These are phyloP conservation scores for Paramecium primaurelia DNA, from an alignment of 73 alveolate genomes.

Conservation along the genomic window DNA sequence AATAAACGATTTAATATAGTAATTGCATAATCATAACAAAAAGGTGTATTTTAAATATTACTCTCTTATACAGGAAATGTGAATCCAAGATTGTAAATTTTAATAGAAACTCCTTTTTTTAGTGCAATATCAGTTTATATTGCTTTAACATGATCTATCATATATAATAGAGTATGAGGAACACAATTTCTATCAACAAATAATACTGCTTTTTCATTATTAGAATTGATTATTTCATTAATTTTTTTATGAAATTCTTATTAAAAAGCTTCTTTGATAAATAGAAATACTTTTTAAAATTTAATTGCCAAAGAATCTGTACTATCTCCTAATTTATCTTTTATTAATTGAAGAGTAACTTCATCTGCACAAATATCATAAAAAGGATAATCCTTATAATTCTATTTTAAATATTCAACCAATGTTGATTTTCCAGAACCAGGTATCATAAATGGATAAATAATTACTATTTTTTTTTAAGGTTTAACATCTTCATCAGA, in stretches of 20 bases:
- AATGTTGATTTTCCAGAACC: constrained; percentile 31
- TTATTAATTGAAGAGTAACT: background rate
- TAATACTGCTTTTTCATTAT: background rate
- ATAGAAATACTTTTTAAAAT: background rate
- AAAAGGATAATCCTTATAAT: constrained; percentile 34
- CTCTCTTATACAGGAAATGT: background rate
- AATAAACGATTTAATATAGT: constrained; percentile 27
- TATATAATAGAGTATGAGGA: background rate
- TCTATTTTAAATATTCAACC: background rate
- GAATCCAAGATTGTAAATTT: background rate
- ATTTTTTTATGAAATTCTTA: background rate
- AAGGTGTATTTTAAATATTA: background rate
- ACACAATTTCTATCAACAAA: constrained; percentile 36
- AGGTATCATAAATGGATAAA: constrained; percentile 34
- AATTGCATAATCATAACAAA: background rate
- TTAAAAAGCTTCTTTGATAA: background rate
- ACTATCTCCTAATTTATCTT: background rate
- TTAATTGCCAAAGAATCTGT: background rate
- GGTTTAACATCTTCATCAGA: background rate
- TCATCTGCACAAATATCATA: constrained; percentile 30
- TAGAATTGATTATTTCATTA: background rate
- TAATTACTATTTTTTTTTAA: background rate
- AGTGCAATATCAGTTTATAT: background rate
- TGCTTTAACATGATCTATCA: background rate
- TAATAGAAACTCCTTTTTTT: background rate